A percentile compares a stretch with the other conserved stretches of the same genome.
These are phyloP conservation scores for Aspergillus bombycis DNA, from an alignment of 2,329 filamentous ascomycete species.

Conservation along the genomic window DNA sequence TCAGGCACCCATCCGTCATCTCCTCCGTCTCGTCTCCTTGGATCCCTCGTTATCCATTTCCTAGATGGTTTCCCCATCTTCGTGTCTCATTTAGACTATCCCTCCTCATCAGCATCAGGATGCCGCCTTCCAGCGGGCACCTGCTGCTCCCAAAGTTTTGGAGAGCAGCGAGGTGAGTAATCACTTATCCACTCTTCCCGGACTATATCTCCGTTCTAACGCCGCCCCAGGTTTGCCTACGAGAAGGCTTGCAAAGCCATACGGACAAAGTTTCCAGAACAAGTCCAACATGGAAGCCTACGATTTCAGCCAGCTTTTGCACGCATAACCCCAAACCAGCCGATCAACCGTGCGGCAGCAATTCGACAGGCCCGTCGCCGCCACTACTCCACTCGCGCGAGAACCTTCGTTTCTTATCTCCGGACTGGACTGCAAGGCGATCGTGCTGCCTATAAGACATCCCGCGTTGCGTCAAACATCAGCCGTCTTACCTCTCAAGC, in stretches of 20 bases:
- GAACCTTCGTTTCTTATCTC: slow-evolving; percentile 56
- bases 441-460: slow-evolving; percentile 58
- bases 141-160: slow-evolving; percentile 54
- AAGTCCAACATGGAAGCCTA: slow-evolving; percentile 42
- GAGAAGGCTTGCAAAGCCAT: slow-evolving; percentile 50
- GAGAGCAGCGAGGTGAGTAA: slow-evolving; percentile 50
- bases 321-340: slow-evolving; percentile 60
- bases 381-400: slow-evolving; percentile 62
- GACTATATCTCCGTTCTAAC: slow-evolving; percentile 28
- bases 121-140: slow-evolving; percentile 54
- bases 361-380: slow-evolving; percentile 67
- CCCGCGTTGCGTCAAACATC: slow-evolving; percentile 59
- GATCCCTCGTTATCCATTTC: slow-evolving; percentile 14
- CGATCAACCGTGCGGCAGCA: slow-evolving; percentile 63
- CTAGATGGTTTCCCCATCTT: slow-evolving; percentile 23
- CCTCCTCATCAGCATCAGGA: slow-evolving; percentile 30
- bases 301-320: slow-evolving; percentile 64
- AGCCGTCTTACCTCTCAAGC: slow-evolving; percentile 71
- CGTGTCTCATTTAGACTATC: slow-evolving; percentile 12
- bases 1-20: slow-evolving; percentile 31
- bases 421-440: slow-evolving; percentile 48
- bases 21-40: slow-evolving; percentile 8
- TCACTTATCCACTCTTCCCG: not conserved
- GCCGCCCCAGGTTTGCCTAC: slow-evolving; percentile 47
- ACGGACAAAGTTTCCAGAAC: slow-evolving; percentile 46